phyloP scores from a whole-genome alignment of 225 moss, liverwort and hornwort species.

The Pseudisothecium myosuroides region DNA sequence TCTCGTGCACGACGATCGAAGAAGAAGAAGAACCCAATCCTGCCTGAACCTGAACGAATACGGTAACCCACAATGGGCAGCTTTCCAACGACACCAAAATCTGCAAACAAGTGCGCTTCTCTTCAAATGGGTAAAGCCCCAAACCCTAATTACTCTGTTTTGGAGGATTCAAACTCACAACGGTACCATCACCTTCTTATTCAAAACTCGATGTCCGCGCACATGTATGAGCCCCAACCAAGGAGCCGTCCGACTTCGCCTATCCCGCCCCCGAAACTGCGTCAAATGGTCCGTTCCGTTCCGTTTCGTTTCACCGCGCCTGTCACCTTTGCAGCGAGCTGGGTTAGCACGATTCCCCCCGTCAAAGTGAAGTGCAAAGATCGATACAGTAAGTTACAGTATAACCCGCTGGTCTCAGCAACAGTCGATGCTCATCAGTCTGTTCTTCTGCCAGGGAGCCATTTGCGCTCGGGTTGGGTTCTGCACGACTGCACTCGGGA shows the following conservation, averaged over 20 bases:
- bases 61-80: not conserved
- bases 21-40: not conserved
- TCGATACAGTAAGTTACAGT: too few species aligned
- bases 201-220: not conserved
- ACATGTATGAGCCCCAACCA: not conserved
- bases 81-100: not conserved
- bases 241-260: too few species aligned
- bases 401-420: not conserved
- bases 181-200: not conserved
- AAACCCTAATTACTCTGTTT: not conserved
- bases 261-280: not conserved
- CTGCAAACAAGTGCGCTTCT: not conserved
- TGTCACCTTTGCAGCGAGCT: not conserved
- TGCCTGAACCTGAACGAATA: not conserved
- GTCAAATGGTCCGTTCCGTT: not conserved
- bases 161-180: not conserved
- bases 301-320: not conserved
- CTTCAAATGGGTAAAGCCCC: not conserved
- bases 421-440: not conserved
- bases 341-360: not conserved
- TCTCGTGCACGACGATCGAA: conserved; percentile 6
- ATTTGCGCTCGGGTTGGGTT: not conserved
- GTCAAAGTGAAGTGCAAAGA: not conserved
- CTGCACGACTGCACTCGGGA: not conserved
- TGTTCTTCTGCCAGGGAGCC: not conserved